phyloP scores from a whole-genome alignment of 768 basidiomycete species.

The Calocybe cyanea region DNA sequence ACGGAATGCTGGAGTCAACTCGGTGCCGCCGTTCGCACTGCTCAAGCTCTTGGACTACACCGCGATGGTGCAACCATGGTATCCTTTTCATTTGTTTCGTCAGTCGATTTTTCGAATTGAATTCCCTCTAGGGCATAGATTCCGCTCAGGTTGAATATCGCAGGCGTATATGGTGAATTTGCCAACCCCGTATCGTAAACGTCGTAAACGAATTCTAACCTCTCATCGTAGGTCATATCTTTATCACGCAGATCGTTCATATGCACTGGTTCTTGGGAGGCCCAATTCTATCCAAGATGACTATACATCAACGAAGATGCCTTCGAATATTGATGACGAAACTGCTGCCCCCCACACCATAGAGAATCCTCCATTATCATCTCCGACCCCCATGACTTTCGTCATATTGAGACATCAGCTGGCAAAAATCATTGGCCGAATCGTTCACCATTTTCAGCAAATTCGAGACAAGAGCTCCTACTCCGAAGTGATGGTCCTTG shows the following conservation, averaged over 20 bases:
- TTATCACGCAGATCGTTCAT: constrained; percentile 92
- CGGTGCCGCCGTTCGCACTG: constrained; percentile 88
- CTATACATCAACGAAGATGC: constrained; percentile 79
- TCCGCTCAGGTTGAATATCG: constrained; percentile 82
- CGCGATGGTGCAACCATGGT: constrained; percentile 85
- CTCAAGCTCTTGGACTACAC: constrained; percentile 90
- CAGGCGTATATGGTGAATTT: constrained; percentile 75
- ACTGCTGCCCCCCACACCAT: constrained; percentile 38
- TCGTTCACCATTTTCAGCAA: constrained; percentile 92
- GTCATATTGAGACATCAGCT: constrained; percentile 82
- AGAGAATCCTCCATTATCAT: constrained; percentile 55
- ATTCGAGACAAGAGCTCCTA: constrained; percentile 76
- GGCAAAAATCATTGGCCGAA: constrained; percentile 81
- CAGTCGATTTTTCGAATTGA: constrained; percentile 6
- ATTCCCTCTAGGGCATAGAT: constrained; percentile 55
- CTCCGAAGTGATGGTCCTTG: constrained; percentile 74
- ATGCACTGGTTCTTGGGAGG: constrained; percentile 86
- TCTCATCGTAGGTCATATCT: constrained; percentile 68
- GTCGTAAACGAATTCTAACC: neutral
- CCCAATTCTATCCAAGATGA: constrained; percentile 88
- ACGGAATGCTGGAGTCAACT: constrained; percentile 97
- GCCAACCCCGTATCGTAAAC: neutral
- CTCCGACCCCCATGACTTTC: constrained; percentile 83
- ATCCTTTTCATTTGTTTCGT: constrained; percentile 18
- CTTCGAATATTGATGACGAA: constrained; percentile 70